These are phyloP conservation scores for Aspergillus hortae DNA, from an alignment of 2,329 filamentous ascomycete genomes.

Conservation along the genomic window DNA sequence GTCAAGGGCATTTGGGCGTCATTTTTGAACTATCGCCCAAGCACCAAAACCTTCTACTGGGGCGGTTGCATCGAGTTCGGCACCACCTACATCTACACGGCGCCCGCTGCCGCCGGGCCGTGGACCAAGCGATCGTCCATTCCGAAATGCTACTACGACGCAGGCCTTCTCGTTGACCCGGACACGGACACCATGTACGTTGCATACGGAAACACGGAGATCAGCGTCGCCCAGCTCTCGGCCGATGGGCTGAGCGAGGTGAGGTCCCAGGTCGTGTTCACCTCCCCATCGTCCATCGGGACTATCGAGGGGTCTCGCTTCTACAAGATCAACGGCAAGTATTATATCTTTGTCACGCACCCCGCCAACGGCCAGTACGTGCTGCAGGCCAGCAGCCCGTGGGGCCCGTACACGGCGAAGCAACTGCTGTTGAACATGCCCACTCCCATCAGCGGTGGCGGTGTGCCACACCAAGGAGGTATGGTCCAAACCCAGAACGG, in stretches of 20 bases:
- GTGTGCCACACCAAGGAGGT: slow-evolving; percentile 54
- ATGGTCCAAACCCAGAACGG: slow-evolving; percentile 51
- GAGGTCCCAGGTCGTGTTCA: slow-evolving; percentile 45
- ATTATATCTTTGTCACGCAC: slow-evolving; percentile 53
- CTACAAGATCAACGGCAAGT: slow-evolving; percentile 55
- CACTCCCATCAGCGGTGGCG: slow-evolving; percentile 45
- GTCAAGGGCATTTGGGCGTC: slow-evolving; percentile 56
- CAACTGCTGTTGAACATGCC: too few species aligned
- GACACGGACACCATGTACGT: slow-evolving; percentile 60
- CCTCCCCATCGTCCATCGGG: slow-evolving; percentile 28
- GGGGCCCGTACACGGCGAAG: slow-evolving; percentile 48
- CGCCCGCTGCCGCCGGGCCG: slow-evolving; percentile 39
- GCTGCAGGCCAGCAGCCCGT: slow-evolving; percentile 42
- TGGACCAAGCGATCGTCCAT: slow-evolving; percentile 42
- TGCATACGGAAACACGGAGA: slow-evolving; percentile 49
- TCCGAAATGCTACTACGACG: slow-evolving; percentile 55
- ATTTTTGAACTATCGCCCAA: slow-evolving; percentile 50
- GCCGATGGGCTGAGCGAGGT: slow-evolving; percentile 47
- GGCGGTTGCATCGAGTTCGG: slow-evolving; percentile 53
- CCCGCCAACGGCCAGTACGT: slow-evolving; percentile 49
- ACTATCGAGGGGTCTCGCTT: slow-evolving; percentile 54
- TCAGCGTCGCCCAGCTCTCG: slow-evolving; percentile 52
- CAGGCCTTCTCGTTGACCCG: slow-evolving; percentile 53
- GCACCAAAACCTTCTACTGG: slow-evolving; percentile 54
- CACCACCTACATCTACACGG: slow-evolving; percentile 54